Evolutionary conservation across 2,329 filamentous ascomycete genomes (phyloP), one percentile per base, ranked within the genome.

Genomic region (Metarhizium guizhouense): DNA sequence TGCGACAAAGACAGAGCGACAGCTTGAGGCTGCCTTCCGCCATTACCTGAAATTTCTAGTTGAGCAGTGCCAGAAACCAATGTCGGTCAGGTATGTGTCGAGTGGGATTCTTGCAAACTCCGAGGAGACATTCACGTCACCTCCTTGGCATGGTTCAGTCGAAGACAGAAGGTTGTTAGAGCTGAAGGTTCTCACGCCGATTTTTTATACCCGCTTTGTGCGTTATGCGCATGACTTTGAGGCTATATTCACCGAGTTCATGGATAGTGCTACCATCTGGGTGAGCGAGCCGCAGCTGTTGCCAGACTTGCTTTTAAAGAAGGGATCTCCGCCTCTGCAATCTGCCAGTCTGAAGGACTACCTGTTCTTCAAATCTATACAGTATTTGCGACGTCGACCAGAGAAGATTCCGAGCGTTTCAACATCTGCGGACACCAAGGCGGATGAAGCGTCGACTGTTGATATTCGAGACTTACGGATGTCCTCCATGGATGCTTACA

Each of bases 171-270:
- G 75, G 25, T 67, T 75, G 0, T 25, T 87, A 6, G 78, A 80
- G 47, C 70, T 88, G 51, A 78, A 77, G 54, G 72, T 88, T 4
- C 67, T 86, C 20, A 85, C 82, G 0, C 85, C 86, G 1, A 74
- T 72, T 0, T 90, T 90, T 64, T 90, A 90, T 70, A 76, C 80
- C 13, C 78, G 84, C 32, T 83, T 88, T 51, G 74, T 84, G 0
- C 76, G 80, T 59, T 87, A 88, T 63, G 73, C 79, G 0, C 76
- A 85, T 62, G 80, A 82, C 25, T 74, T 81, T 18, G 81, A 86
- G 61, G 83, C 82, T 1, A 71, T 88, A 34, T 80, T 84, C 55
- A 76, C 77, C 57, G 84, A 88, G 64, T 65, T 81, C 63, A 67
- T 79, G 48, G 82, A 83, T 56, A 85, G 77, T 59, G 71, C 74